Percentiles rank a stretch among this genome's conserved stretches.
Evolutionary conservation across 2,329 filamentous ascomycete genomes (phyloP).

Genomic region (Leptographium wingfieldii): DNA sequence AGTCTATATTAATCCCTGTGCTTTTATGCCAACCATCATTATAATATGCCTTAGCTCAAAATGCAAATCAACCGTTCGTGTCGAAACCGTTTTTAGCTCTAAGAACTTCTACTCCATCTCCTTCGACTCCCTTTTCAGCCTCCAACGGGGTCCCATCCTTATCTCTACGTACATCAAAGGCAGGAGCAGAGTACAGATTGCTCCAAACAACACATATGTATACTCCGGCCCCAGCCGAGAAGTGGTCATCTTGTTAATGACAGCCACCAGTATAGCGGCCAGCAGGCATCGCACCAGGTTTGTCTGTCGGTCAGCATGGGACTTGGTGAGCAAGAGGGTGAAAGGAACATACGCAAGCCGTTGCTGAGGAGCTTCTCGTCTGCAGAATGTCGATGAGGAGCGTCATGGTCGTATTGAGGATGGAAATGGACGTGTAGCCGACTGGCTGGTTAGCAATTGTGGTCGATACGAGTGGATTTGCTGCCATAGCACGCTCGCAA

Average conservation of each 20-base stretch:
- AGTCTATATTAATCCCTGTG: not conserved
- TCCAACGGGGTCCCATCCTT: not conserved
- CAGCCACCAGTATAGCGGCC: not conserved
- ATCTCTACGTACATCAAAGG: not conserved
- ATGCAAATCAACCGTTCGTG: not conserved
- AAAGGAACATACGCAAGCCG: slow-evolving; percentile 13
- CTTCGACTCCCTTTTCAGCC: not conserved
- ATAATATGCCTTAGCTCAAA: not conserved
- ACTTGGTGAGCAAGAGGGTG: not conserved
- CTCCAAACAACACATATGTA: not conserved
- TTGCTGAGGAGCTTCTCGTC: slow-evolving; percentile 17
- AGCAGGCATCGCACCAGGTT: not conserved
- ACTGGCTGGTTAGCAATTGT: slow-evolving; percentile 5
- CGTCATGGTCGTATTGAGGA: slow-evolving; percentile 21
- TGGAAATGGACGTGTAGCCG: slow-evolving; percentile 19
- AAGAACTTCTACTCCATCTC: not conserved
- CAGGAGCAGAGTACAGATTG: not conserved
- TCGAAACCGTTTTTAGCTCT: too few species aligned
- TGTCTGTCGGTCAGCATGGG: not conserved
- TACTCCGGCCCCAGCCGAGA: not conserved
- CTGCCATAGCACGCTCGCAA: not conserved
- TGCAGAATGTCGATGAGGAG: slow-evolving; percentile 20
- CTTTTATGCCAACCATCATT: not conserved
- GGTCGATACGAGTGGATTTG: too few species aligned
- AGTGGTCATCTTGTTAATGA: not conserved